These are phyloP conservation scores for Trametes meyenii DNA, from an alignment of 768 basidiomycete species.

Conservation along the genomic window DNA sequence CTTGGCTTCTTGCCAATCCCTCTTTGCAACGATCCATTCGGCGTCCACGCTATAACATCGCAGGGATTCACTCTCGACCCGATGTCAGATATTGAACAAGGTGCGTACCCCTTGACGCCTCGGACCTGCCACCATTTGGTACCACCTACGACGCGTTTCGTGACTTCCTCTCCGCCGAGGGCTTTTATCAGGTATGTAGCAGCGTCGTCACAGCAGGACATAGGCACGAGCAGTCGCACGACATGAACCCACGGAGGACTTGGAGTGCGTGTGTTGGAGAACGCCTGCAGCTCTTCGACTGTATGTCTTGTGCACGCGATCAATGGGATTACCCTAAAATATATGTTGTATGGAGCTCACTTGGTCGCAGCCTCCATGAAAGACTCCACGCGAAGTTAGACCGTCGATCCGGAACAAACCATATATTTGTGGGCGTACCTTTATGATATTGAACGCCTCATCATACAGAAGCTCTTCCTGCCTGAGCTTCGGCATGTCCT, in stretches of 20 bases:
- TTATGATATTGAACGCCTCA: conserved; percentile 74
- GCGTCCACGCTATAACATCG: conserved; percentile 62
- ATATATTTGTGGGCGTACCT: conserved; percentile 45
- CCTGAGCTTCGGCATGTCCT: conserved; percentile 51
- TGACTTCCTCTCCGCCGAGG: conserved; percentile 81
- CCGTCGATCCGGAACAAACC: background rate
- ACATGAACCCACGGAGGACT: conserved; percentile 85
- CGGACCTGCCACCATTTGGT: conserved; percentile 99
- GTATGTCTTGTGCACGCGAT: conserved; percentile 57
- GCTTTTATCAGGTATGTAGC: conserved; percentile 73
- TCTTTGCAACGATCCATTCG: conserved; percentile 87
- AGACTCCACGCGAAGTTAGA: conserved; percentile 42
- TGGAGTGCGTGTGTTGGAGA: conserved; percentile 80
- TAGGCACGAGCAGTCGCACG: conserved; percentile 70
- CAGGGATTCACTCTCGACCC: background rate
- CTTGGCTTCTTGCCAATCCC: conserved; percentile 77
- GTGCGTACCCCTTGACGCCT: conserved; percentile 70
- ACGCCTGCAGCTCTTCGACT: conserved; percentile 81
- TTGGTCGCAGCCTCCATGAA: conserved; percentile 74
- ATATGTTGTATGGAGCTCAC: conserved; percentile 42
- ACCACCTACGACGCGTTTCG: conserved; percentile 77
- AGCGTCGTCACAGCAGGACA: conserved; percentile 74
- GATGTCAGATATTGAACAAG: background rate
- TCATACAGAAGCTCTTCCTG: conserved; percentile 83
- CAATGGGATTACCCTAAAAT: background rate